Evolutionary conservation across 2,329 filamentous ascomycete species (phyloP).

Genomic region (Aspergillus sp.): DNA sequence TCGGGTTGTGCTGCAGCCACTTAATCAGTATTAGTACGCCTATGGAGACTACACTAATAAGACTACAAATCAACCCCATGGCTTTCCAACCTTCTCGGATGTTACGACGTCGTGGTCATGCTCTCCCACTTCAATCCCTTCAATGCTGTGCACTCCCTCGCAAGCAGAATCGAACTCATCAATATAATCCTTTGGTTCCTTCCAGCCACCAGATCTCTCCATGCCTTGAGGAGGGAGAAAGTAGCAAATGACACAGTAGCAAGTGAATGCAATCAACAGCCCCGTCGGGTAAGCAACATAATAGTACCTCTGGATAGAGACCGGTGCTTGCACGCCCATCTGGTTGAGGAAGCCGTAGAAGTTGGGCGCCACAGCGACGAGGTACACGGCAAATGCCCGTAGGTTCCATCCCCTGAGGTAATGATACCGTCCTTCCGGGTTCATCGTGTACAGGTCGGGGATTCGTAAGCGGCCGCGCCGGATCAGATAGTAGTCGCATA

Average conservation of each 20-base stretch:
- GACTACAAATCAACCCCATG: too few species aligned
- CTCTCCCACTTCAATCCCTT: too few species aligned
- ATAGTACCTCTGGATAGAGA: slow-evolving; percentile 47
- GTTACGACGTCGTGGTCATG: too few species aligned
- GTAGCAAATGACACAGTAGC: slow-evolving; percentile 16
- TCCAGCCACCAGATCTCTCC: slow-evolving; percentile 24
- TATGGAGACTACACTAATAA: too few species aligned
- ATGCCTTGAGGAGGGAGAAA: slow-evolving; percentile 8
- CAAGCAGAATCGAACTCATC: slow-evolving; percentile 15
- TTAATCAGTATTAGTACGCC: too few species aligned
- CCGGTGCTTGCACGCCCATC: slow-evolving; percentile 38
- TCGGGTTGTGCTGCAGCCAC: too few species aligned
- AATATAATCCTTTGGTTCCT: slow-evolving; percentile 39
- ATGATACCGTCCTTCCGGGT: slow-evolving; percentile 29
- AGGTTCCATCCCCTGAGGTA: slow-evolving; percentile 37
- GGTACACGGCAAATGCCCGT: slow-evolving; percentile 33
- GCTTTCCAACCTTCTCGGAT: too few species aligned
- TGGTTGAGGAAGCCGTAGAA: slow-evolving; percentile 43
- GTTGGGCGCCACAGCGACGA: slow-evolving; percentile 40
- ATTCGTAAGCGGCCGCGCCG: slow-evolving; percentile 35
- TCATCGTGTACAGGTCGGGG: slow-evolving; percentile 33
- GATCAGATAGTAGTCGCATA: slow-evolving; percentile 46
- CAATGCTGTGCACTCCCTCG: too few species aligned
- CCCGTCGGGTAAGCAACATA: slow-evolving; percentile 57
- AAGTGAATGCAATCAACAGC: slow-evolving; percentile 31